Base-by-base conservation (phyloP, 768 basidiomycete species). In the Rhodotorula babjevae region DNA sequence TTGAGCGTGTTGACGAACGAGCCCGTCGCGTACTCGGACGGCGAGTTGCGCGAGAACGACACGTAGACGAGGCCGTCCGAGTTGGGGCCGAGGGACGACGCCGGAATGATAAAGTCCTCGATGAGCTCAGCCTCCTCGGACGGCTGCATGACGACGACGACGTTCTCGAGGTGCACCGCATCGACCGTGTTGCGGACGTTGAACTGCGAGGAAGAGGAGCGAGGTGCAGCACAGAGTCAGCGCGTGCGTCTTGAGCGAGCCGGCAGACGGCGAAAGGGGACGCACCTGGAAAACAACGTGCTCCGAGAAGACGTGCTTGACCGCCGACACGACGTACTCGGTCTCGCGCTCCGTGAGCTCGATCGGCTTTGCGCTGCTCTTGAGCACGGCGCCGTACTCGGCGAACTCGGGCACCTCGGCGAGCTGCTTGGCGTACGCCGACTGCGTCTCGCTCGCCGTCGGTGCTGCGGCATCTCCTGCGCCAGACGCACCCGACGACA, bases 181-280 rank as follows among this genome's bases (percentile, higher is more conserved):
- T 92, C 90, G 66, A 99, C 85, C 29, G 96, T 99, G 82, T 99
- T 98, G 69, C 92, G 91, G 53, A 98, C 87, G 82, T 98, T 98
- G 86, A 93, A 98, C 91, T 99, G 59, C 42, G 36, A n/a, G n/a
- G 36, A 27, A 31, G 21, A 31, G 15, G 67, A 4, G 36, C 36
- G 36, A 36, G 21, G 59, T 49, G 57, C 21, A 8, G 50, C 9
- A 21, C 50, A 50, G 50, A 9, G 5, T 58, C 4, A 47, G 18
- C 12, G 42, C 52, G 46, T 8, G 42, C 27, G 31, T 61, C 33
- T 25, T 52, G 50, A 4, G 50, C 50, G 44, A 12, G 44, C 12
- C 8, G 21, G 27, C 23, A 52, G 12, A 52, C 3, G 50, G 23
- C 9, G 50, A n/a, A 1, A 36, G 36, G 36, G 29, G n/a, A 23